Base-by-base conservation (phyloP, 1,284 basidiomycete species). In the Cryptococcus sp. region DNA sequence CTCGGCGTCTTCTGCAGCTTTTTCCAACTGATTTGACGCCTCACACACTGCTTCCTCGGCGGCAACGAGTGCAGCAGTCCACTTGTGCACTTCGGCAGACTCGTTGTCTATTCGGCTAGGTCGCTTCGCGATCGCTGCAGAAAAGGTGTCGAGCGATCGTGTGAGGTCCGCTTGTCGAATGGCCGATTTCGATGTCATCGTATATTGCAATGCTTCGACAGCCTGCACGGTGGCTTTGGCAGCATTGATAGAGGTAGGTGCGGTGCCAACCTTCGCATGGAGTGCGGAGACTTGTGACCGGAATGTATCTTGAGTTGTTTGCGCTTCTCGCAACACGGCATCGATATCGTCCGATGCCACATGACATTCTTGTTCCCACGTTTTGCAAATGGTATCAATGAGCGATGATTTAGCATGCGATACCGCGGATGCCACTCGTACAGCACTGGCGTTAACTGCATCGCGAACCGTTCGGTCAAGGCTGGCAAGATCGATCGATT, bases 391-490 rank as follows among this genome's bases (percentile, higher is more conserved):
- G 39, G 16, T 25, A 27, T 39, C 35, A n/a, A 20, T 19, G 38
- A 17, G 44, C 2, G 22, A 22, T 1, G 19, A 20, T 35, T 38
- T 35, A 40, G 47, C 51, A 41, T 54, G 49, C 7, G 42, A 19
- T 17, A 61, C 50, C 19, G 50, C 50, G n/a, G 61, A 46, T 23
- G 49, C 42, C 17, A 92, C 81, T 50, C 81, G 81, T 71, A 89
- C 84, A 25, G 85, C 81, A 64, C 85, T 85, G 6, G 83, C 80
- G 71, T 93, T 93, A 23, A 83, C 84, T 68, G 90, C 86, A 15
- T 81, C 75, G 3, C 90, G 87, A 35, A 91, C 87, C 39, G 80
- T 80, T 48, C 83, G 82, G 67, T 93, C 89, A 19, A 91, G 75
- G n/a, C 76, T 75, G 8, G 78, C 69, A 16, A 86, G 80, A 55